These are phyloP conservation scores for Fusarium piperis DNA, from an alignment of 2,329 filamentous ascomycete genomes.

Conservation along the genomic window DNA sequence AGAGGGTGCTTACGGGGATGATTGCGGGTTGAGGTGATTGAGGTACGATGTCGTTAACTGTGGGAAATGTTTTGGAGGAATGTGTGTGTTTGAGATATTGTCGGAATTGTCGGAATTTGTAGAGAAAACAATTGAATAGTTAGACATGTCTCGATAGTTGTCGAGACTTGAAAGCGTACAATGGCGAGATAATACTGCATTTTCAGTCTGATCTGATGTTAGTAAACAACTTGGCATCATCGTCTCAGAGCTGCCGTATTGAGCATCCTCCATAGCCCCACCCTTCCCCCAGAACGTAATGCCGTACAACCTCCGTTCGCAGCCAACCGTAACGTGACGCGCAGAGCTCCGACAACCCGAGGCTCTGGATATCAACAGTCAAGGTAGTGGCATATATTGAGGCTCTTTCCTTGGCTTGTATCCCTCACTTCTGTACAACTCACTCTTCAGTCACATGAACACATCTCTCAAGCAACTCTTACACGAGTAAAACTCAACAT, in stretches of 20 bases:
- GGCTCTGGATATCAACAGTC: neutral
- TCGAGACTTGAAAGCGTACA: neutral
- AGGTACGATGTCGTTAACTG: neutral
- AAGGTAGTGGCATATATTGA: conserved; percentile 11
- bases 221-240: neutral
- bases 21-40: neutral
- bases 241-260: neutral
- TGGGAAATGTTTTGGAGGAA: neutral
- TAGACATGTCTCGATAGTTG: neutral
- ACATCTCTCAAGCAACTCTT: neutral
- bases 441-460: neutral
- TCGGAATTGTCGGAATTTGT: neutral
- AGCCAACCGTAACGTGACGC: conserved; percentile 7
- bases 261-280: neutral
- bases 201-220: neutral
- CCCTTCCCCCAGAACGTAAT: conserved; percentile 19
- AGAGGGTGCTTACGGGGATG: conserved; percentile 1
- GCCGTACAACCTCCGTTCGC: neutral
- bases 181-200: neutral
- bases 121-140: neutral
- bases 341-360: neutral
- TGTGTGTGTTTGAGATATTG: neutral
- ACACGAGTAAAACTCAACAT: conserved; percentile 4
- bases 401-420: neutral
- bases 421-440: neutral